These are phyloP conservation scores for Chlorella sp. DNA, from an alignment of 139 green algal species.

Conservation along the genomic window DNA sequence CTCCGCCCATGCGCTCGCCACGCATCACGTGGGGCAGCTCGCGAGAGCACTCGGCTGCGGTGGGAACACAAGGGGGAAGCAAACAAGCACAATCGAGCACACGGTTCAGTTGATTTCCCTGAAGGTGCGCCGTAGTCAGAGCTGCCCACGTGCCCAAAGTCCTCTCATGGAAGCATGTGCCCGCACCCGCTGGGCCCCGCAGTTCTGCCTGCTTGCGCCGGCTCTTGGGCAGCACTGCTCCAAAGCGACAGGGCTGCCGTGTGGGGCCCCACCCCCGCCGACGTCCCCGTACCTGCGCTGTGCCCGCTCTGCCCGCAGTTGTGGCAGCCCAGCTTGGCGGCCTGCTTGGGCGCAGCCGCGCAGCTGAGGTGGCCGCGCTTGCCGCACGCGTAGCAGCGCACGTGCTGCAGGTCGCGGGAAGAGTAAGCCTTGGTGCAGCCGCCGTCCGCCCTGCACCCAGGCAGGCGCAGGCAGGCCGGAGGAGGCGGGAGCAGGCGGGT, in stretches of 20 bases:
- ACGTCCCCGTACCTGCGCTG: slow-evolving; percentile 47
- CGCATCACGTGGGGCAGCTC: slow-evolving; percentile 35
- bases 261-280: no score
- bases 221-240: background rate
- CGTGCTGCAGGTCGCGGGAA: slow-evolving; percentile 59
- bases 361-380: slow-evolving; percentile 72
- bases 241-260: background rate
- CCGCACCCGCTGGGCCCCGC: background rate
- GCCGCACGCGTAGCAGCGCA: slow-evolving; percentile 76
- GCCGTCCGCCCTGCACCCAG: slow-evolving; percentile 30
- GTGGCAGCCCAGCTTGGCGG: slow-evolving; percentile 52
- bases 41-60: slow-evolving; percentile 8
- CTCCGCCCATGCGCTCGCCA: slow-evolving; percentile 1
- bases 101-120: background rate
- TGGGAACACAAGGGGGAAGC: background rate
- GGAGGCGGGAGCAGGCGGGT: background rate
- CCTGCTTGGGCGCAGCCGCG: slow-evolving; percentile 38
- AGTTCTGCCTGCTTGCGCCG: no score
- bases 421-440: slow-evolving; percentile 66
- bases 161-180: background rate
- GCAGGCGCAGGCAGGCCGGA: no score
- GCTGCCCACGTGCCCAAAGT: background rate
- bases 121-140: background rate
- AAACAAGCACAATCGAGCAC: background rate
- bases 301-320: slow-evolving; percentile 71